Evolutionary conservation across 805 yeast species (phyloP).

Genomic region (Yarrowia sp.): DNA sequence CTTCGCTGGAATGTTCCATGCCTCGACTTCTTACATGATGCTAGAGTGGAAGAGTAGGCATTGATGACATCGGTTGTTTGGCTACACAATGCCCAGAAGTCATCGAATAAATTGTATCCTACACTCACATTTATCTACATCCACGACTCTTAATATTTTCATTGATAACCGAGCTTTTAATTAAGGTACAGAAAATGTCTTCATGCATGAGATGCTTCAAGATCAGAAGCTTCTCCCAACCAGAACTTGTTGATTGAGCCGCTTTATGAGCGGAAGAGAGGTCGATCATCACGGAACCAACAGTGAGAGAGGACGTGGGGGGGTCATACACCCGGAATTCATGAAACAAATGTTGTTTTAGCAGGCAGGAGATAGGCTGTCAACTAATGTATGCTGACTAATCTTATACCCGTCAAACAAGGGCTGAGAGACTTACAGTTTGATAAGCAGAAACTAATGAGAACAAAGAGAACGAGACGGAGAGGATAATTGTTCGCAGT

Average conservation of each 20-base stretch:
- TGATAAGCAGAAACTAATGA: not conserved
- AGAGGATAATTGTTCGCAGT: not conserved
- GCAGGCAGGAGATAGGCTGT: no score
- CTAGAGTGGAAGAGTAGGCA: not conserved
- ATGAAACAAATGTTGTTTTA: no score
- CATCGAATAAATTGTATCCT: no score
- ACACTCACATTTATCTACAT: not conserved
- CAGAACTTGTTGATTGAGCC: not conserved
- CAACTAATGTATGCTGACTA: no score
- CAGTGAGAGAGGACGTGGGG: no score
- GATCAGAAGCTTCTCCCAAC: not conserved
- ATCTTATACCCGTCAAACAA: no score
- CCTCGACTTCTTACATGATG: not conserved
- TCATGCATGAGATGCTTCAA: not conserved
- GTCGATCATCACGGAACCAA: not conserved
- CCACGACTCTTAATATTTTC: not conserved
- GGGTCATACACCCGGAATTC: no score
- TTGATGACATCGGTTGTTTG: not conserved
- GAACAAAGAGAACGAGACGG: not conserved
- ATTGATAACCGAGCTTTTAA: not conserved
- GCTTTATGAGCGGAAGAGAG: not conserved
- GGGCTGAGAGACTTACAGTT: not conserved
- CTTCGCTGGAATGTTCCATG: not conserved
- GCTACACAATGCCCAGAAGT: no score
- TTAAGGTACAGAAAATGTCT: constrained; percentile 10